phyloP scores from a whole-genome alignment of 2,329 filamentous ascomycete species.

The Phyllachora maydis region DNA sequence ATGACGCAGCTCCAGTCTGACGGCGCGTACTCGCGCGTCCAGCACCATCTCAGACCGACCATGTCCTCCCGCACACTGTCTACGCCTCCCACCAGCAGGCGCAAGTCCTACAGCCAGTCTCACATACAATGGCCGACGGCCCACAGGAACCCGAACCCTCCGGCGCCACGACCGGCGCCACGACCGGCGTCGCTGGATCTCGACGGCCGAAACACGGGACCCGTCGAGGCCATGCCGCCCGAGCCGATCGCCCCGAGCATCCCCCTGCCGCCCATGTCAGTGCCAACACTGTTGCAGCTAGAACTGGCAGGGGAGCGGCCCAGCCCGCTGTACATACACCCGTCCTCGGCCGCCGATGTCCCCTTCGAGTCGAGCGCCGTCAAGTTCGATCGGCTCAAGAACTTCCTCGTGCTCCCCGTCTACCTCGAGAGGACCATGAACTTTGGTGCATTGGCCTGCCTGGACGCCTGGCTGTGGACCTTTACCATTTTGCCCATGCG shows the following conservation, averaged over 20 bases:
- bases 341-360: slow-evolving; percentile 30
- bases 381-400: slow-evolving; percentile 79
- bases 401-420: slow-evolving; percentile 65
- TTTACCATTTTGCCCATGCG: slow-evolving; percentile 88
- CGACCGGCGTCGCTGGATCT: slow-evolving; percentile 23
- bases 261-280: slow-evolving; percentile 44
- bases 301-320: slow-evolving; percentile 41
- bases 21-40: background rate
- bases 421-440: slow-evolving; percentile 68
- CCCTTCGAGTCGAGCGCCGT: slow-evolving; percentile 85
- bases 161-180: too few relatives aligned
- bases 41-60: slow-evolving; percentile 7
- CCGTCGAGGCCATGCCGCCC: slow-evolving; percentile 5
- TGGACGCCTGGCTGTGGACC: slow-evolving; percentile 92
- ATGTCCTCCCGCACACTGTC: slow-evolving; percentile 20
- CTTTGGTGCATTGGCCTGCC: slow-evolving; percentile 77
- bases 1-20: slow-evolving; percentile 5
- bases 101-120: slow-evolving; percentile 31
- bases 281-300: slow-evolving; percentile 43
- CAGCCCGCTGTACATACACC: slow-evolving; percentile 44
- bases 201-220: slow-evolving; percentile 9
- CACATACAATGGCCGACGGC: too few relatives aligned
- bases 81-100: slow-evolving; percentile 27
- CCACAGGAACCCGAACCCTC: too few relatives aligned
- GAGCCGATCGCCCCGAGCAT: slow-evolving; percentile 28